Percentiles rank a stretch among this genome's conserved stretches.
Evolutionary conservation across 2,329 filamentous ascomycete species (phyloP).

Genomic region (Hymenoscyphus linearis): DNA sequence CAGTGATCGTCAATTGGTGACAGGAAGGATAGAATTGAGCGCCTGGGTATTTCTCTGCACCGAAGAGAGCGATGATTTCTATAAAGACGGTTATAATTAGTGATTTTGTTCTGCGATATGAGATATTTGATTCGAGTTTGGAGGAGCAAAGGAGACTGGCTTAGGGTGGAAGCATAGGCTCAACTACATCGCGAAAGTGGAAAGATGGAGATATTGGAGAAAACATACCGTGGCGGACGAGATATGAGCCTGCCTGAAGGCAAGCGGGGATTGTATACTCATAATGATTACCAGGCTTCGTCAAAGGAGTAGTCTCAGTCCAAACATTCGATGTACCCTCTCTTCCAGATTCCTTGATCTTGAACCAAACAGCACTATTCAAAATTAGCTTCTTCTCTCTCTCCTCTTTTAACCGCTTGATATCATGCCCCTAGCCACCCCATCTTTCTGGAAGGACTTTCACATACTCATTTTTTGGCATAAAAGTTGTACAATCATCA

Average conservation of each 20-base stretch:
- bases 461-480: slow-evolving; percentile 38
- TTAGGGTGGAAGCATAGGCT: no score
- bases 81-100: no score
- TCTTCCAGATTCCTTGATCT: slow-evolving; percentile 11
- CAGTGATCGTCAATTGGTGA: slow-evolving; percentile 37
- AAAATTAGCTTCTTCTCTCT: not conserved
- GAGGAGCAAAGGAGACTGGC: no score
- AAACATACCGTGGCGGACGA: slow-evolving; percentile 25
- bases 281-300: slow-evolving; percentile 7
- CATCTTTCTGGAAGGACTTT: slow-evolving; percentile 8
- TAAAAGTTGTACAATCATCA: slow-evolving; percentile 43
- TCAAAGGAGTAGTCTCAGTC: slow-evolving; percentile 10
- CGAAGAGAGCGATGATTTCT: slow-evolving; percentile 28
- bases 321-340: slow-evolving; percentile 13
- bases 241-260: slow-evolving; percentile 40
- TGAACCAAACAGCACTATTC: slow-evolving; percentile 18
- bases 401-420: no score
- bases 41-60: slow-evolving; percentile 7
- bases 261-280: slow-evolving; percentile 45
- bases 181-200: no score
- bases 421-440: no score
- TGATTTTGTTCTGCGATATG: no score
- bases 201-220: no score
- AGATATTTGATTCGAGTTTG: no score
- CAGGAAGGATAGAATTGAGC: slow-evolving; percentile 31